phyloP scores from a whole-genome alignment of 2,329 filamentous ascomycete species.

The Aspergillus chevalieri region DNA sequence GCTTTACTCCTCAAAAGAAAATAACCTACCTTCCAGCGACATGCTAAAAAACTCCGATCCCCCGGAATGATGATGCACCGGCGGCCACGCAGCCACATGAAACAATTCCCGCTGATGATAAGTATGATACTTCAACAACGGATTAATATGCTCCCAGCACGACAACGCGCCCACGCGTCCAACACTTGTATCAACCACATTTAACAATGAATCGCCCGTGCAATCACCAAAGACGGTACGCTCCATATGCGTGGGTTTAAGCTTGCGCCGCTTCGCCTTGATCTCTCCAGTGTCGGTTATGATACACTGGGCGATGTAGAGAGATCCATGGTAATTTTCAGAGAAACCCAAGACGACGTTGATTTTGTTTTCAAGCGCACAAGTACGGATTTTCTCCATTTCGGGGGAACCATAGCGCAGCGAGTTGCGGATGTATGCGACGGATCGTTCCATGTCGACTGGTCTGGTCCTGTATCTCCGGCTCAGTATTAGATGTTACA shows the following conservation, averaged over 20 bases:
- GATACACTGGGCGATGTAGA: slow-evolving; percentile 45
- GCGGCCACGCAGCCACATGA: slow-evolving; percentile 47
- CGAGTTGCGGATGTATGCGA: slow-evolving; percentile 29
- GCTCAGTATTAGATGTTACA: neutral
- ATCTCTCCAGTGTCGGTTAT: slow-evolving; percentile 40
- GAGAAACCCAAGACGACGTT: slow-evolving; percentile 43
- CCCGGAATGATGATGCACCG: slow-evolving; percentile 13
- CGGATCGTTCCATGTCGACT: slow-evolving; percentile 25
- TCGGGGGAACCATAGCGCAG: slow-evolving; percentile 25
- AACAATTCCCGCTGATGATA: slow-evolving; percentile 42
- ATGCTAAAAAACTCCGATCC: slow-evolving; percentile 24
- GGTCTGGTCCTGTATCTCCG: slow-evolving; percentile 21
- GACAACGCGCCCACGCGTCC: slow-evolving; percentile 41
- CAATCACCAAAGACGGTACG: slow-evolving; percentile 47
- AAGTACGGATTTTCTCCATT: slow-evolving; percentile 32
- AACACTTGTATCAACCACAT: slow-evolving; percentile 30
- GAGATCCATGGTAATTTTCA: slow-evolving; percentile 31
- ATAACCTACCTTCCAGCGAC: slow-evolving; percentile 31
- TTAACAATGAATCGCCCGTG: slow-evolving; percentile 31
- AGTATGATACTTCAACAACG: slow-evolving; percentile 46
- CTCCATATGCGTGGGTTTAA: slow-evolving; percentile 52
- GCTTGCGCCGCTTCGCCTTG: slow-evolving; percentile 40
- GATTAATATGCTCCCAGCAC: slow-evolving; percentile 50
- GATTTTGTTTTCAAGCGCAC: slow-evolving; percentile 34
- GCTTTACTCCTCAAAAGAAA: too few species aligned